Percentiles rank a stretch among this genome's conserved stretches.
These are phyloP conservation scores for Podospora didyma DNA, from an alignment of 495 filamentous ascomycete species.

Conservation along the genomic window DNA sequence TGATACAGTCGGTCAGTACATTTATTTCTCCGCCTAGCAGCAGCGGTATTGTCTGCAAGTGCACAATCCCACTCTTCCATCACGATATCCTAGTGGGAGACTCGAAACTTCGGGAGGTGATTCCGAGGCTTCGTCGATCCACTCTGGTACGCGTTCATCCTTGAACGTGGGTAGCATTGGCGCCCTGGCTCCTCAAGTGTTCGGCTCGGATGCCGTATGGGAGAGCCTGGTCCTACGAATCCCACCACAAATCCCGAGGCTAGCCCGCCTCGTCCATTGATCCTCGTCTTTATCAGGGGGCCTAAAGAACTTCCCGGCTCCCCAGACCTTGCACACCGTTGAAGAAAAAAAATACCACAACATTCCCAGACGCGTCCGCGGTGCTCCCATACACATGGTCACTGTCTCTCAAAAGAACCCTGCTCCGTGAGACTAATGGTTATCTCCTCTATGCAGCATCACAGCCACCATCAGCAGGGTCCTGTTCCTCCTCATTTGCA, in stretches of 20 bases:
- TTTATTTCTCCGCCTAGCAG: not conserved
- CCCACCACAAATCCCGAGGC: slow-evolving; percentile 38
- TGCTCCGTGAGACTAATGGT: slow-evolving; percentile 43
- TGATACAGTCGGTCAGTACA: not conserved
- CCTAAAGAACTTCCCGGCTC: slow-evolving; percentile 23
- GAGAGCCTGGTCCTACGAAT: slow-evolving; percentile 41
- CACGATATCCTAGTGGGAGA: slow-evolving; percentile 33
- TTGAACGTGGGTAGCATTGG: slow-evolving; percentile 23
- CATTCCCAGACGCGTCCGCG: slow-evolving; percentile 38
- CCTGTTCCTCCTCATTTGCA: slow-evolving; percentile 54
- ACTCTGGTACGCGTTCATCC: slow-evolving; percentile 25
- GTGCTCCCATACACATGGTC: slow-evolving; percentile 25
- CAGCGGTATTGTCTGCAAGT: slow-evolving; percentile 8
- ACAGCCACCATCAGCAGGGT: slow-evolving; percentile 57
- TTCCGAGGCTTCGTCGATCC: slow-evolving; percentile 43
- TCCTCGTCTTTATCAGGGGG: slow-evolving; percentile 39
- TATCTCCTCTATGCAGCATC: slow-evolving; percentile 55
- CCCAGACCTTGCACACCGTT: slow-evolving; percentile 34
- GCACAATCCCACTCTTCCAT: slow-evolving; percentile 7
- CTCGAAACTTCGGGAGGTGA: slow-evolving; percentile 40
- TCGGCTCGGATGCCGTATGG: slow-evolving; percentile 26
- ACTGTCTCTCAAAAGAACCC: slow-evolving; percentile 31
- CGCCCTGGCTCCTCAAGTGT: slow-evolving; percentile 16
- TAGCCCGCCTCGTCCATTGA: slow-evolving; percentile 42
- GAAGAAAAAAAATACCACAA: slow-evolving; percentile 40